Evolutionary conservation across 169 alveolate genomes (phyloP).

Genomic region (Amoebophrya sp.): DNA sequence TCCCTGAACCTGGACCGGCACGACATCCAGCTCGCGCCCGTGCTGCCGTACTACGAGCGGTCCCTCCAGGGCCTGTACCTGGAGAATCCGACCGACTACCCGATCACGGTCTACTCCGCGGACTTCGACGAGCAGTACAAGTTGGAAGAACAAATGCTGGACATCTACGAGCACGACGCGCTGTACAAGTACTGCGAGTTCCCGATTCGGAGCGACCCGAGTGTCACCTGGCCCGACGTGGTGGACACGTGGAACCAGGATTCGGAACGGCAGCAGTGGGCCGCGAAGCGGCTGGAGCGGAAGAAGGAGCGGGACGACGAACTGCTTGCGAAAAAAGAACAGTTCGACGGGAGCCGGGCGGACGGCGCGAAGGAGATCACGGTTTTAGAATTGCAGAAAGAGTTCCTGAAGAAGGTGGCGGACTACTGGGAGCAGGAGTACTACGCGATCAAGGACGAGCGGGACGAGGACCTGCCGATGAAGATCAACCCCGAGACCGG

Average conservation of each 20-base stretch:
- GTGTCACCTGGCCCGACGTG: background rate
- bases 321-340: background rate
- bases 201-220: background rate
- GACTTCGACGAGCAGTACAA: slow-evolving; percentile 68
- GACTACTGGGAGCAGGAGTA: background rate
- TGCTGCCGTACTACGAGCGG: slow-evolving; percentile 65
- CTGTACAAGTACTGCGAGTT: background rate
- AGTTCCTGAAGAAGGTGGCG: background rate
- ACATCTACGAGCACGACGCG: slow-evolving; percentile 8
- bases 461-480: background rate
- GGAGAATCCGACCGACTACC: slow-evolving; percentile 66
- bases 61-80: slow-evolving; percentile 45
- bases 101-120: slow-evolving; percentile 67
- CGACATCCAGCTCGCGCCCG: slow-evolving; percentile 57
- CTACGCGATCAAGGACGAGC: background rate
- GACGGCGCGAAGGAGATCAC: background rate
- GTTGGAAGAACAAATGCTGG: slow-evolving; percentile 67
- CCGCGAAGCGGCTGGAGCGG: too few species aligned
- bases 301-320: slow-evolving; percentile 16
- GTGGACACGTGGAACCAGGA: background rate
- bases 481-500: background rate
- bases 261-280: too few species aligned
- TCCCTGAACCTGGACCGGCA: slow-evolving; percentile 4
- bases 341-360: background rate
- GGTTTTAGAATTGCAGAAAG: background rate